Evolutionary conservation across 768 basidiomycete species (phyloP).

Genomic region (Amanita pseudoporphyria): DNA sequence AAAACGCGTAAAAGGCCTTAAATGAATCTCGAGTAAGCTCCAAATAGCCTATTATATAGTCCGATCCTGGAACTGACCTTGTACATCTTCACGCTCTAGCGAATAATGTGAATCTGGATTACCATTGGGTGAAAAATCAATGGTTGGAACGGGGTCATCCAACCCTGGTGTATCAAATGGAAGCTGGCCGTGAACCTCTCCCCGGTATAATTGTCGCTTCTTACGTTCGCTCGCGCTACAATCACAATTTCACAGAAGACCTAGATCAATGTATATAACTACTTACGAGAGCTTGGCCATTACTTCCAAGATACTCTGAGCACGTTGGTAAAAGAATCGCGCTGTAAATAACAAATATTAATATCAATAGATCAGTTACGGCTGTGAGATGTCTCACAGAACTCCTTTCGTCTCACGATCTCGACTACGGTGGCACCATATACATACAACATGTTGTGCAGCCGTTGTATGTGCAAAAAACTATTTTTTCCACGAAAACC

Average conservation of each 20-base stretch:
- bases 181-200: conserved; percentile 76
- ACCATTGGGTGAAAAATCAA: conserved; percentile 73
- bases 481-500: conserved; percentile 70
- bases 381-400: conserved; percentile 38
- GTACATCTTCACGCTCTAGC: conserved; percentile 63
- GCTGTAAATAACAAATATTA: conserved; percentile 28
- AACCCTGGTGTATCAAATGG: conserved; percentile 81
- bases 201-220: conserved; percentile 75
- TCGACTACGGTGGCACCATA: conserved; percentile 90
- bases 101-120: conserved; percentile 53
- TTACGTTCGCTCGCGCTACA: conserved; percentile 66
- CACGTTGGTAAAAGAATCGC: conserved; percentile 72
- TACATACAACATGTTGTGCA: conserved; percentile 86
- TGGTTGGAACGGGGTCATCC: conserved; percentile 68
- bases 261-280: background rate
- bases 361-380: background rate
- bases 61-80: conserved; percentile 37
- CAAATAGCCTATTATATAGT: conserved; percentile 9
- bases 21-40: conserved; percentile 9
- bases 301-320: conserved; percentile 72
- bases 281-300: conserved; percentile 83
- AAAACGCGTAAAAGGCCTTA: conserved; percentile 53
- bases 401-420: conserved; percentile 85
- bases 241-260: conserved; percentile 1
- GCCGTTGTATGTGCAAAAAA: conserved; percentile 83